phyloP scores from a whole-genome alignment of 169 alveolate genomes.

The Plasmodium gonderi region DNA sequence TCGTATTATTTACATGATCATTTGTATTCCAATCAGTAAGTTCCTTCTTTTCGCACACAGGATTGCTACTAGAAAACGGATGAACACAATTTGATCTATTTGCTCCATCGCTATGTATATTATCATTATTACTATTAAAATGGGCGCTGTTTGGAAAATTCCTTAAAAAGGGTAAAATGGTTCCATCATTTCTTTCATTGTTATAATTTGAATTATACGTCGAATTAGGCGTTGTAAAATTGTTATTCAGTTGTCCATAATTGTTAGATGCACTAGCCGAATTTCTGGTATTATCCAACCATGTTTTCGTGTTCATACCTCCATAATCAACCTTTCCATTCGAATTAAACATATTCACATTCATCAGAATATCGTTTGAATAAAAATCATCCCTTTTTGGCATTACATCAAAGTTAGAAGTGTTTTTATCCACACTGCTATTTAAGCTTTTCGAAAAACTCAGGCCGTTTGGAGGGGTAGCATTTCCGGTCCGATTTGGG shows the following conservation, averaged over 20 bases:
- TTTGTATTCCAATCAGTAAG: neutral
- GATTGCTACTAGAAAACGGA: neutral
- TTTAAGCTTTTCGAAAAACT: conserved; percentile 44
- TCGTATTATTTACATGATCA: neutral
- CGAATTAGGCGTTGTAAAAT: neutral
- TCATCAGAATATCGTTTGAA: neutral
- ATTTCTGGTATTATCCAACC: neutral
- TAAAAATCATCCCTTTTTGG: neutral
- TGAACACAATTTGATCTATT: neutral
- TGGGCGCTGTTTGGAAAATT: neutral
- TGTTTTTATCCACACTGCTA: neutral
- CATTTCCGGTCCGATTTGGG: neutral
- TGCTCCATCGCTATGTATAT: neutral
- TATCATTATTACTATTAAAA: neutral
- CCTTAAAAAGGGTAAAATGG: neutral
- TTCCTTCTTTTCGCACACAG: neutral
- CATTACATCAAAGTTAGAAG: neutral
- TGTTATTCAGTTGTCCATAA: neutral
- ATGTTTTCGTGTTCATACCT: neutral
- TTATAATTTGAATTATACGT: neutral
- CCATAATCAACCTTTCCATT: neutral
- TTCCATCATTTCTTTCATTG: neutral
- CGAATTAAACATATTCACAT: neutral
- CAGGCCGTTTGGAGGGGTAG: neutral
- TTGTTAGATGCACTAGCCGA: neutral